A percentile compares a stretch with the other conserved stretches of the same genome.
phyloP scores from a whole-genome alignment of 2,329 filamentous ascomycete genomes.

The Pyricularia grisea region DNA sequence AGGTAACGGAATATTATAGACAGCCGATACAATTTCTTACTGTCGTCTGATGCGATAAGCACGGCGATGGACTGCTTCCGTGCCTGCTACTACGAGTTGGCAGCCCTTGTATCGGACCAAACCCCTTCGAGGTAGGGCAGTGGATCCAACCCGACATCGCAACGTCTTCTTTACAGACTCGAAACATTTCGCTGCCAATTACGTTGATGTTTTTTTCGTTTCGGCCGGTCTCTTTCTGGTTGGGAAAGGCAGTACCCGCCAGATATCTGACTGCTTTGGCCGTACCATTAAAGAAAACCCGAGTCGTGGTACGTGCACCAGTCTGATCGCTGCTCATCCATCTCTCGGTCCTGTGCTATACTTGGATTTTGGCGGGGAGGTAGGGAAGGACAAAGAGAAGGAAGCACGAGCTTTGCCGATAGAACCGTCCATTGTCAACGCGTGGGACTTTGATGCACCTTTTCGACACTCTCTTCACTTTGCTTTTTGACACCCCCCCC shows the following conservation, averaged over 20 bases:
- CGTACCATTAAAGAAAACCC: neutral
- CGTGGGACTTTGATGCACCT: neutral
- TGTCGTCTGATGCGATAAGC: neutral
- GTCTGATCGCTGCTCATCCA: neutral
- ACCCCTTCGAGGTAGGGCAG: neutral
- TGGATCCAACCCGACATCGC: neutral
- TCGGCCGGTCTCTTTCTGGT: neutral
- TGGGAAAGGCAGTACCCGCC: neutral
- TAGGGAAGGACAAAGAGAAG: neutral
- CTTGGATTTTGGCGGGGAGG: neutral
- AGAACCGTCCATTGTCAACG: neutral
- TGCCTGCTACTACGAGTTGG: neutral
- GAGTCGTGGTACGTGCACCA: neutral
- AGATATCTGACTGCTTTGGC: neutral
- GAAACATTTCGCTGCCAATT: neutral
- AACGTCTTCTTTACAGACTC: neutral
- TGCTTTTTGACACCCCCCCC: neutral
- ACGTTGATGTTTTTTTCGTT: neutral
- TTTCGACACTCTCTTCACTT: neutral
- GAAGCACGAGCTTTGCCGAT: neutral
- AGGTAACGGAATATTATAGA: neutral
- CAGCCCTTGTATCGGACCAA: neutral
- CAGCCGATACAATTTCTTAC: neutral
- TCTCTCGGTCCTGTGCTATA: neutral
- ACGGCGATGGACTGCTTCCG: neutral